Evolutionary conservation across 1,139 yeast genomes (phyloP), one percentile per base, ranked within the genome.

Genomic region (Meyerozyma elateridarum): DNA sequence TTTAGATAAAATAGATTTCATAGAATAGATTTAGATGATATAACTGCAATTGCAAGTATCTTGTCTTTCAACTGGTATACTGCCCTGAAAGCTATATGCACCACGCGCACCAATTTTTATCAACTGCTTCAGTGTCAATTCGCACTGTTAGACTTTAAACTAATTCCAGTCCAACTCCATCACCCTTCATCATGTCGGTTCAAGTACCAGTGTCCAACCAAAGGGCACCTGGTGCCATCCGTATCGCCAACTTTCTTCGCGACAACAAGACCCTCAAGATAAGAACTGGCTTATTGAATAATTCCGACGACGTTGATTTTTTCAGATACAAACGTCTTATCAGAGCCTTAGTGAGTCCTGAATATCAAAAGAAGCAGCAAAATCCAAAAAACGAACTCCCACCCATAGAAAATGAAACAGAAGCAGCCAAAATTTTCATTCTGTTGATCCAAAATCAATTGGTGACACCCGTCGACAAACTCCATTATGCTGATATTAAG

Each of bases 281-380:
- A 53, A 78, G 98, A 49, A 75, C 77, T 37, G 97, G 96, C 5
- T 61, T 82, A 28, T 64, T 85, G 35, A 79, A 79, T 48, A 82
- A 82, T 34, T 73, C 75, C 40, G 75, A 76, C 22, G 73, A 68
- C 35, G 72, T 76, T 26, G 94, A 85, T 39, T 89, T 91, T 55
- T 91, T 91, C 72, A 71, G 95, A 46, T 84, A 68, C 54, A 91
- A 93, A 56, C 73, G 98, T 48, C 82, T 87, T 29, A 62, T 76
- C 11, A 69, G 97, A 45, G 94, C 94, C 1, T 69, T 91, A 37
- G 63, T 76, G 29, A 77, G 89, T 37, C 82, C 76, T 2, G 89
- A 80, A 29, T 91, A 88, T 58, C 70, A 73, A 40, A 55, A 62
- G 35, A 70, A 73, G 39, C 79, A 78, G 36, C 46, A 61, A 15